phyloP scores from a whole-genome alignment of 2,329 filamentous ascomycete species.

The Fusarium liriodendri region DNA sequence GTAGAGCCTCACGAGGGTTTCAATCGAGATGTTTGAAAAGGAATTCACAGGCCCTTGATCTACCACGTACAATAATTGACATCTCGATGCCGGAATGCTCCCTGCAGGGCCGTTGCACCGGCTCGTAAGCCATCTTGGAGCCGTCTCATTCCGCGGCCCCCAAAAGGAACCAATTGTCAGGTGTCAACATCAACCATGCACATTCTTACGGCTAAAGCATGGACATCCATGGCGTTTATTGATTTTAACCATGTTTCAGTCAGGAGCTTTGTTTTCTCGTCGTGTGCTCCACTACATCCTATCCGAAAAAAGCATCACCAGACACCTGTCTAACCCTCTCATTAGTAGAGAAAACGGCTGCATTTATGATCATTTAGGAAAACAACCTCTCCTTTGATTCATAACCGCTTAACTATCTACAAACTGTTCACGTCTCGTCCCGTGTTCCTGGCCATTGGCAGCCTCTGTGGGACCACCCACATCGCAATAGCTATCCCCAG shows the following conservation, averaged over 20 bases:
- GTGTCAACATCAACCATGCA: neutral
- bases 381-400: neutral
- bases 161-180: constrained; percentile 22
- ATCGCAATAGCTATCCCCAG: constrained; percentile 26
- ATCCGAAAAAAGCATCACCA: no score
- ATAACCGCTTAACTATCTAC: neutral
- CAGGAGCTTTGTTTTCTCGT: no score
- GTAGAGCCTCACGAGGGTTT: neutral
- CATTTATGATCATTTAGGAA: no score
- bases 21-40: neutral
- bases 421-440: neutral
- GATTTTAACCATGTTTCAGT: no score
- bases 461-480: constrained; percentile 21
- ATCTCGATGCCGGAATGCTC: neutral
- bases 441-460: neutral
- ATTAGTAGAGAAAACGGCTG: no score
- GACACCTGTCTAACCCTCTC: no score
- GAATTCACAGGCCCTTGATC: neutral
- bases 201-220: neutral
- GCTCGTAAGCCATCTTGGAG: neutral
- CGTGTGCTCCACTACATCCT: no score
- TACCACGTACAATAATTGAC: neutral
- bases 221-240: no score
- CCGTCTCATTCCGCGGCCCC: constrained; percentile 23
- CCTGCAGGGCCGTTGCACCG: constrained; percentile 17